Conservation (phyloP, 2,329 filamentous ascomycete species). For the Colletotrichum theobromicola region DNA sequence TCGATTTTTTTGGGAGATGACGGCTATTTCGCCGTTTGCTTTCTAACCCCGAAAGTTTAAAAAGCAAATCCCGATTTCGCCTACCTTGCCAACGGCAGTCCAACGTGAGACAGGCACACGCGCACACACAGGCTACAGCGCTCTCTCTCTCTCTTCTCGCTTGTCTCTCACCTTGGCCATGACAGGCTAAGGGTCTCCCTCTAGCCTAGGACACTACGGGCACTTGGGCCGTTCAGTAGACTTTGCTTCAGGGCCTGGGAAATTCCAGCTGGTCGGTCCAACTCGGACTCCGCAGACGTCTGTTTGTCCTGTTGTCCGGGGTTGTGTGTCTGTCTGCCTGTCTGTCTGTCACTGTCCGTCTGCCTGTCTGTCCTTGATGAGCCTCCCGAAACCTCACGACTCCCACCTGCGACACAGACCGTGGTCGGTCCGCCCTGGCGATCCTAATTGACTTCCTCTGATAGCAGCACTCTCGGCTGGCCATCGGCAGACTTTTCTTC, state of each 20-base stretch:
- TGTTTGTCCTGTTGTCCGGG: not conserved
- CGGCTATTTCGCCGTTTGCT: not conserved
- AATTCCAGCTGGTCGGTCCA: slow-evolving; percentile 1
- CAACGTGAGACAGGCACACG: not conserved
- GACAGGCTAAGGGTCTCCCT: not conserved
- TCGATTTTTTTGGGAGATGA: not conserved
- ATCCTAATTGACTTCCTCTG: not conserved
- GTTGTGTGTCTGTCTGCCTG: too few relatives aligned
- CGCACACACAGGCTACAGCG: not conserved
- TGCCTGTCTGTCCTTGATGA: too few relatives aligned
- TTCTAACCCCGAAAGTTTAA: slow-evolving; percentile 11
- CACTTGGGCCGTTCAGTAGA: not conserved
- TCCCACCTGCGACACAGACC: not conserved
- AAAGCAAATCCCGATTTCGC: slow-evolving; percentile 5
- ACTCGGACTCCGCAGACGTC: slow-evolving; percentile 9
- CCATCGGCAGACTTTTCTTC: slow-evolving; percentile 41
- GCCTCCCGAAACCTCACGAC: not conserved
- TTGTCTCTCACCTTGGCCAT: not conserved
- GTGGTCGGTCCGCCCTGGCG: not conserved
- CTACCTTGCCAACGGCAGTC: not conserved
- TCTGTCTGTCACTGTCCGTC: too few relatives aligned
- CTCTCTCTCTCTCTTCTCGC: not conserved
- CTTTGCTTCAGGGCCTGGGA: not conserved
- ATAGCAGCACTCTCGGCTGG: not conserved
- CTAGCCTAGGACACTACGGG: not conserved